Conservation (phyloP, 2,329 filamentous ascomycete species). For the Pseudogymnoascus sp. region DNA sequence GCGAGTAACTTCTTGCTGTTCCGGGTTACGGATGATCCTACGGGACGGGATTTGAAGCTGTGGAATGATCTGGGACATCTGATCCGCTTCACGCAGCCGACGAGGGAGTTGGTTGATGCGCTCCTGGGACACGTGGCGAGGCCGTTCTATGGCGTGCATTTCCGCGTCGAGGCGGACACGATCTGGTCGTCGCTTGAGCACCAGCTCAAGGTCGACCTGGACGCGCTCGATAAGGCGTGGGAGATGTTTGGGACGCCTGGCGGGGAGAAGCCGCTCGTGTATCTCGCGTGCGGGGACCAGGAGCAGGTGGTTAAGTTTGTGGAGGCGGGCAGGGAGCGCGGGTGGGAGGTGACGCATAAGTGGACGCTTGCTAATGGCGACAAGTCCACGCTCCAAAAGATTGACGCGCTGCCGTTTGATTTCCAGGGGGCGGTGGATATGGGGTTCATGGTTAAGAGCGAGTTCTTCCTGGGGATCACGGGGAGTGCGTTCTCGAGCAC, state of each 20-base stretch:
- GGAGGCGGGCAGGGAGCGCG: constrained; percentile 23
- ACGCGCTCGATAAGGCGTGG: constrained; percentile 29
- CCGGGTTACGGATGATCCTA: constrained; percentile 31
- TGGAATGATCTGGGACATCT: constrained; percentile 30
- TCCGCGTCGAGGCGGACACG: constrained; percentile 30
- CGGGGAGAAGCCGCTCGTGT: constrained; percentile 24
- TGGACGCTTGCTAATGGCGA: constrained; percentile 23
- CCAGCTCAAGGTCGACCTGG: constrained; percentile 29
- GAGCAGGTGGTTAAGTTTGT: constrained; percentile 26
- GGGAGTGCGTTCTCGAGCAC: constrained; percentile 29
- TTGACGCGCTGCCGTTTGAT: constrained; percentile 27
- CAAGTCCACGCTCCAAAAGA: constrained; percentile 15
- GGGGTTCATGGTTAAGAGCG: constrained; percentile 26
- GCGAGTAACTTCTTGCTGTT: constrained; percentile 28
- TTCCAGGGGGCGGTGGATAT: constrained; percentile 30
- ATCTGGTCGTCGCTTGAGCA: constrained; percentile 31
- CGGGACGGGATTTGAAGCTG: constrained; percentile 25
- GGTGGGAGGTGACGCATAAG: constrained; percentile 31
- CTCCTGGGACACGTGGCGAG: constrained; percentile 21
- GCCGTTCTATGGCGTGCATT: constrained; percentile 30
- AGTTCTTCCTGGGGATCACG: constrained; percentile 29
- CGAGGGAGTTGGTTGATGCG: constrained; percentile 18
- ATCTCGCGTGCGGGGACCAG: constrained; percentile 30
- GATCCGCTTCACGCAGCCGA: constrained; percentile 26
- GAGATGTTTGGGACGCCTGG: constrained; percentile 17